These are phyloP conservation scores for Pseudozyma tsukubaensis DNA, from an alignment of 1,284 basidiomycete species.

Conservation along the genomic window DNA sequence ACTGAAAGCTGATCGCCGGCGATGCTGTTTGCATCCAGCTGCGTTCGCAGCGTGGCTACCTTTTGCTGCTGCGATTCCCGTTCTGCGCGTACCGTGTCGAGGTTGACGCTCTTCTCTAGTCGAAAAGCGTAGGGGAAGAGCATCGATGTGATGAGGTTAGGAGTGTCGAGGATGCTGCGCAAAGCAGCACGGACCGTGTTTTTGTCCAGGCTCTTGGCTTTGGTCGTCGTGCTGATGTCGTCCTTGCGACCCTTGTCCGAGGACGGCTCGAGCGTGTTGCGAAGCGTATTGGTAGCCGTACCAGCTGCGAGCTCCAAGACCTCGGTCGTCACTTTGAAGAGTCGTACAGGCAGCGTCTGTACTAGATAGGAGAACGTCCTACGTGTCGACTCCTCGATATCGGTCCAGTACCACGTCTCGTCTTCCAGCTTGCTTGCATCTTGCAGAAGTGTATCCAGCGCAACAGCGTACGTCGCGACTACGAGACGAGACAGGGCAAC, in stretches of 20 bases:
- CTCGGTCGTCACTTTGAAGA: constrained; percentile 33
- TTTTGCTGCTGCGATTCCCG: constrained; percentile 22
- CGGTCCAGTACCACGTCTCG: constrained; percentile 59
- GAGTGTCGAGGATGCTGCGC: constrained; percentile 47
- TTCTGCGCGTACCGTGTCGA: constrained; percentile 25
- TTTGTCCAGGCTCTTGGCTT: constrained; percentile 22
- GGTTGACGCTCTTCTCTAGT: constrained; percentile 28
- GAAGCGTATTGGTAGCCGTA: constrained; percentile 28
- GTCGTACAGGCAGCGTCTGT: constrained; percentile 50
- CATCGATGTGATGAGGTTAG: constrained; percentile 53
- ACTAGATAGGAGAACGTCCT: constrained; percentile 44
- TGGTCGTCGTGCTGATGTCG: constrained; percentile 11
- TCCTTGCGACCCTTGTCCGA: constrained; percentile 3
- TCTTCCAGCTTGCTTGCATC: constrained; percentile 54
- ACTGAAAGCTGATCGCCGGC: constrained; percentile 19
- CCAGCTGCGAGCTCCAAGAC: constrained; percentile 41
- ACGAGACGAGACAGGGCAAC: constrained; percentile 53
- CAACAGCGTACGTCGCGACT: constrained; percentile 47
- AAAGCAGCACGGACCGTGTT: constrained; percentile 28
- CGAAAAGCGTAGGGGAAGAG: constrained; percentile 52
- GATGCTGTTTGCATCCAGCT: constrained; percentile 28
- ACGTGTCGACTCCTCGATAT: constrained; percentile 50
- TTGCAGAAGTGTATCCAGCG: constrained; percentile 48
- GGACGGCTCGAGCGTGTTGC: constrained; percentile 24
- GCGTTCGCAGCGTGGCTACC: constrained; percentile 26